Evolutionary conservation across 1,139 yeast species (phyloP), one percentile per base, ranked within the genome.

Genomic region (Kluyveromyces marxianus): DNA sequence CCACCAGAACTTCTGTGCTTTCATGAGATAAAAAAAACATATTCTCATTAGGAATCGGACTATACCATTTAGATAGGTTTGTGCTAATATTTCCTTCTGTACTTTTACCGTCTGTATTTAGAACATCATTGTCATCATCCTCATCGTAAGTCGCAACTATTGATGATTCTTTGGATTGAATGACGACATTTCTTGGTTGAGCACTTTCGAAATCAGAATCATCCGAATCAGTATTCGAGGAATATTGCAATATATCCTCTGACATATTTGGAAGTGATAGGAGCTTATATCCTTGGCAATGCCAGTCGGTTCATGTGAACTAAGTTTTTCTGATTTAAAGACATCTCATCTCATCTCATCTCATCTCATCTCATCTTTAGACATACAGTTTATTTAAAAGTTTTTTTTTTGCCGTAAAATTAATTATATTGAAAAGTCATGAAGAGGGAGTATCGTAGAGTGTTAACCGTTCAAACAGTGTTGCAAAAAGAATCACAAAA

Each of bases 1-100:
- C 54, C 4, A 54, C 36, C 3, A 53, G 30, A 25, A 53, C 38
- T 2, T 45, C 39, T 8, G 45, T 46, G 7, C 41, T 33, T 8
- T 28, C 40, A 26, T 42, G 37, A 35, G 47, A 44, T 29, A 51
- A 39, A 24, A 42, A 10, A 36, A 48, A 44, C 30, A 44, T 29
- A 37, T 55, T 55, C 10, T 29, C 41, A 14, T 47, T 28, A 3
- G 25, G 10, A 25, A 14, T 25, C 2, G 43, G 43, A 5, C 25
- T 34, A 21, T 25, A 40, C 27, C 27, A 8, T 4, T 27, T 36
- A 4, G n/a, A 10, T 28, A 14, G 27, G 25, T 8, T 6, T 37
- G 10, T 7, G 25, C 24, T 32, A 32, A n/a, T 29, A 8, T 8
- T 29, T 6, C 31, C 31, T 6, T 6, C 7, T 29, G 31, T 29